A percentile compares a stretch with the other conserved stretches of the same genome.
Conservation (phyloP, 2,329 filamentous ascomycete species). For the Dothidotthia symphoricarpi region DNA sequence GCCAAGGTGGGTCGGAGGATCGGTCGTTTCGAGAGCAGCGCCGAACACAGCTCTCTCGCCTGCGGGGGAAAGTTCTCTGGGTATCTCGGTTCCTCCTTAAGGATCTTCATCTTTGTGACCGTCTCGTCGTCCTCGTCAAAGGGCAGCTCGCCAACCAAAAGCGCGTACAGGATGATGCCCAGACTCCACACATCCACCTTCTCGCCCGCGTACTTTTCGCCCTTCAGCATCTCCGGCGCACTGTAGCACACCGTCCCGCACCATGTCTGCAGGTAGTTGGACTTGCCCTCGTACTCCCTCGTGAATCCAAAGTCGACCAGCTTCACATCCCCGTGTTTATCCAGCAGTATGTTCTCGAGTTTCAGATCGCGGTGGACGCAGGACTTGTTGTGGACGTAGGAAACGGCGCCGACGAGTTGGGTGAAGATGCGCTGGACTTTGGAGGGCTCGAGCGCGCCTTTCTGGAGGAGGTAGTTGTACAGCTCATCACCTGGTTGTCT, state of each 20-base stretch:
- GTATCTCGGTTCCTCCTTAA: constrained; percentile 81
- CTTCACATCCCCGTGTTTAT: constrained; percentile 97
- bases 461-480: constrained; percentile 88
- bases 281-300: constrained; percentile 90
- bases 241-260: constrained; percentile 98
- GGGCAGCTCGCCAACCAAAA: constrained; percentile 81
- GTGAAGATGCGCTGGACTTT: constrained; percentile 96
- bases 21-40: constrained; percentile 86
- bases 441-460: constrained; percentile 77
- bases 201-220: constrained; percentile 95
- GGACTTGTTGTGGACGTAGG: constrained; percentile 90
- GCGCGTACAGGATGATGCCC: constrained; percentile 78
- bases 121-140: constrained; percentile 96
- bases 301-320: constrained; percentile 98
- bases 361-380: constrained; percentile 97
- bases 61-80: constrained; percentile 76
- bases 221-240: constrained; percentile 96
- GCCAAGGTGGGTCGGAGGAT: constrained; percentile 76
- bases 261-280: constrained; percentile 94
- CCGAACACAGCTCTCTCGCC: constrained; percentile 72
- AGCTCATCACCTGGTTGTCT: constrained; percentile 95
- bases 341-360: constrained; percentile 91
- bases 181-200: constrained; percentile 97
- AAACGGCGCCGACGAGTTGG: constrained; percentile 90
- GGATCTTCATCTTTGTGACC: constrained; percentile 78